Base-by-base conservation (phyloP, 148 eudicot species). In the Arbutus unedo region DNA sequence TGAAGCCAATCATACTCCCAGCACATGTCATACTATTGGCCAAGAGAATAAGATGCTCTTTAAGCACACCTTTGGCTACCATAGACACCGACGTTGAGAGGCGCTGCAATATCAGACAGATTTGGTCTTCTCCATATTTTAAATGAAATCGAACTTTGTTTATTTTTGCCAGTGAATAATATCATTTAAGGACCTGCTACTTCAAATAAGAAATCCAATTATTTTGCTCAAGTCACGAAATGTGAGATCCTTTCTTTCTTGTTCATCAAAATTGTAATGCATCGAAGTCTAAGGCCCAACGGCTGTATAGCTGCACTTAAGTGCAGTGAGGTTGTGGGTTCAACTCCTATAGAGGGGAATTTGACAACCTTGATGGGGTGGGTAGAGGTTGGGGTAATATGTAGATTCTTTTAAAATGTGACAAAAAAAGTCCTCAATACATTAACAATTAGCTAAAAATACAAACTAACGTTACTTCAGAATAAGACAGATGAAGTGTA, bases 1-100 rank as follows among this genome's bases (percentile, higher is more conserved):
- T 94, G 82, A 96, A 96, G 13, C 99, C 99, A 86, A 96, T 85
- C 81, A 96, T 72, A 78, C 86, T 92, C 18, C 99, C 99, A 59
- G 97, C 85, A 83, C 91, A 92, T 4, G 99, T 94, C 99, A 96
- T 96, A 89, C 98, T 96, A 82, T 94, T 96, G 13, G 94, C 99
- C 85, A 96, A 67, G 51, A 96, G 85, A 54, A 94, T 87, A n/a
- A 96, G 88, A 88, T 96, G 99, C 82, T 96, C 99, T 78, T 94
- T 96, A 44, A 96, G 91, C 55, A 96, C 90, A 72, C 99, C 99
- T 89, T 89, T 96, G 49, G 97, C 89, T 60, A 96, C 99, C 93
- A 86, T 89, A 18, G 98, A 89, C 60, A 96, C 99, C 8, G 99
- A 96, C 51, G 97, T 91, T 15, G 99, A 94, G 38, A 96, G 94